Percentiles rank a stretch among this genome's conserved stretches.
Evolutionary conservation across 345 rosid genomes (phyloP).

Genomic region (Brassica carinata): DNA sequence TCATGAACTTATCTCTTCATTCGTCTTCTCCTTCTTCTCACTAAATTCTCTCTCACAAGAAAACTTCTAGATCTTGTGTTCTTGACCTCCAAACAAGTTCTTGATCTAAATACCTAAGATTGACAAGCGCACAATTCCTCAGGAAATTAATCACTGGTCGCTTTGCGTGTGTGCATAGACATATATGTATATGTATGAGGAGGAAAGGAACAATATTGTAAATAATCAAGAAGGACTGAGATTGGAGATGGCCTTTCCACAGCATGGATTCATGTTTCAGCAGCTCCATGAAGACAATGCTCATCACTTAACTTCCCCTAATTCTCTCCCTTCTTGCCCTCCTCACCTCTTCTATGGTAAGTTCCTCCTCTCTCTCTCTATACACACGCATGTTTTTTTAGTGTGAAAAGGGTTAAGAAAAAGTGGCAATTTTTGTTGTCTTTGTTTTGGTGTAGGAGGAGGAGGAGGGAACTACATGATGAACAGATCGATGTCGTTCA

Average conservation of each 20-base stretch:
- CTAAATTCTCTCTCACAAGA: slow-evolving; percentile 13
- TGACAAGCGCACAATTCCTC: not conserved
- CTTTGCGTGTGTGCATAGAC: not conserved
- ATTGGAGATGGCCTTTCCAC: slow-evolving; percentile 72
- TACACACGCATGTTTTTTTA: not conserved
- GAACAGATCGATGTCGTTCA: slow-evolving; percentile 83
- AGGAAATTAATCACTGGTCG: slow-evolving; percentile 6
- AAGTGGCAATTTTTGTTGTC: not conserved
- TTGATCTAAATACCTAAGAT: slow-evolving; percentile 2
- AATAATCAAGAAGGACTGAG: slow-evolving; percentile 38
- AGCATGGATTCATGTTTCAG: slow-evolving; percentile 69
- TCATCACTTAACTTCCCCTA: slow-evolving; percentile 62
- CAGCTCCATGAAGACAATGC: slow-evolving; percentile 61
- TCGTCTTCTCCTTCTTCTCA: slow-evolving; percentile 20
- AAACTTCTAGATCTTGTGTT: slow-evolving; percentile 13
- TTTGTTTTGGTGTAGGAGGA: slow-evolving; percentile 16
- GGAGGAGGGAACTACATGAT: slow-evolving; percentile 63
- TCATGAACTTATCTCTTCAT: slow-evolving; percentile 5
- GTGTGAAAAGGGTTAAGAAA: not conserved
- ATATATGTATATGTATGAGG: slow-evolving; percentile 32
- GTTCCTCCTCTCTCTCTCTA: not conserved
- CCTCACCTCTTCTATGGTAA: slow-evolving; percentile 74
- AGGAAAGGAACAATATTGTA: slow-evolving; percentile 25
- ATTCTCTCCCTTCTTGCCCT: slow-evolving; percentile 65
- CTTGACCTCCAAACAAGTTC: not conserved